Evolutionary conservation across 2,329 filamentous ascomycete species (phyloP).

Genomic region (Zymoseptoria pseudotritici): DNA sequence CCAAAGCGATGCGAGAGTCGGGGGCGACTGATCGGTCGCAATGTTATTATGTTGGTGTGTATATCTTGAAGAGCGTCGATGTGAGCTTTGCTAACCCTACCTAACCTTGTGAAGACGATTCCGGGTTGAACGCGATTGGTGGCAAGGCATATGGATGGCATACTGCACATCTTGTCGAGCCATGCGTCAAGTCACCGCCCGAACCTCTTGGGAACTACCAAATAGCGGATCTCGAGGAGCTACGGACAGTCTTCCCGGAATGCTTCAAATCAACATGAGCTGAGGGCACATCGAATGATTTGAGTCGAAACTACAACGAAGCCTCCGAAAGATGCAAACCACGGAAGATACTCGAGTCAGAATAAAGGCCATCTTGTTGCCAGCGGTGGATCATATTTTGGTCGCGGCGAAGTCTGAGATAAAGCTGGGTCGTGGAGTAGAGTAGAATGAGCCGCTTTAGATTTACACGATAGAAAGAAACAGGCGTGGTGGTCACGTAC

Average conservation of each 20-base stretch:
- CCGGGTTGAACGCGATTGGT: slow-evolving; percentile 68
- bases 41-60: slow-evolving; percentile 88
- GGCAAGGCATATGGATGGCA: slow-evolving; percentile 80
- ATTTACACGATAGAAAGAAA: neutral
- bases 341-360: neutral
- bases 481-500: neutral
- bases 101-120: slow-evolving; percentile 60
- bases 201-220: slow-evolving; percentile 59
- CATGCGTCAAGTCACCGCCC: slow-evolving; percentile 55
- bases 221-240: slow-evolving; percentile 66
- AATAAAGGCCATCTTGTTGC: neutral
- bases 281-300: neutral
- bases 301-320: neutral
- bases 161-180: slow-evolving; percentile 76
- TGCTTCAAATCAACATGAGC: slow-evolving; percentile 59
- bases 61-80: neutral
- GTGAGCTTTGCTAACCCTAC: neutral
- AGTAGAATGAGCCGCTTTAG: neutral
- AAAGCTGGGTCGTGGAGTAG: neutral
- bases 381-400: neutral
- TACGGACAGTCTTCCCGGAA: slow-evolving; percentile 70
- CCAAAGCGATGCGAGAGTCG: slow-evolving; percentile 81
- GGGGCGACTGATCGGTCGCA: slow-evolving; percentile 58
- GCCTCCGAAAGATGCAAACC: neutral
- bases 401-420: neutral